Percentiles rank a stretch among this genome's conserved stretches.
Conservation (phyloP, 2,329 filamentous ascomycete species). For the Hypomyces rosellus region DNA sequence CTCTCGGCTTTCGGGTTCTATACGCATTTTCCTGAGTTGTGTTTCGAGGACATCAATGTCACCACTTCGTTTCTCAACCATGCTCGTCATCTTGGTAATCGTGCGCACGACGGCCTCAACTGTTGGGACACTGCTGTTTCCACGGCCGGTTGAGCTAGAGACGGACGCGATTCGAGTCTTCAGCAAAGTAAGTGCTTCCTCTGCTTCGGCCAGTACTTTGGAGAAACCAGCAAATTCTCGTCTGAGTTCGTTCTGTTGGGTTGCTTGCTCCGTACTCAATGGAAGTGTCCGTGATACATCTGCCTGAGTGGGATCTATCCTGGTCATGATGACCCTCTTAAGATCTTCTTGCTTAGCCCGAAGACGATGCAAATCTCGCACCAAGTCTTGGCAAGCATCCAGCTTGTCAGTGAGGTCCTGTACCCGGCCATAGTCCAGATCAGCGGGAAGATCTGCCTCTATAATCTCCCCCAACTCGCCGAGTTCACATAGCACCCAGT, state of each 20-base stretch:
- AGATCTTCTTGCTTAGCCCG: constrained; percentile 72
- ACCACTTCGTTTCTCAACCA: constrained; percentile 85
- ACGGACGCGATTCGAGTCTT: constrained; percentile 67
- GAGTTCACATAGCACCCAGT: constrained; percentile 73
- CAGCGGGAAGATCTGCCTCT: constrained; percentile 54
- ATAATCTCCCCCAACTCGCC: constrained; percentile 60
- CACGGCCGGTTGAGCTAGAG: constrained; percentile 42
- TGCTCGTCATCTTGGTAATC: constrained; percentile 83
- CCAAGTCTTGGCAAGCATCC: constrained; percentile 58
- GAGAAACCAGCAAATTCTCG: constrained; percentile 69
- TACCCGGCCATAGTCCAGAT: constrained; percentile 62
- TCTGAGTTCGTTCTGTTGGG: constrained; percentile 78
- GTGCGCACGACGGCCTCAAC: constrained; percentile 90
- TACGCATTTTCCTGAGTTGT: constrained; percentile 68
- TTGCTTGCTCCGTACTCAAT: constrained; percentile 75
- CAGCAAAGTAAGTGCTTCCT: constrained; percentile 73
- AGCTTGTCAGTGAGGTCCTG: constrained; percentile 64
- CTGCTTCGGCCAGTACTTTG: constrained; percentile 67
- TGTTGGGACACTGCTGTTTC: constrained; percentile 58
- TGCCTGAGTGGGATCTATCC: constrained; percentile 59
- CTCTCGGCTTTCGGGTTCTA: constrained; percentile 41
- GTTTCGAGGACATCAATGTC: constrained; percentile 87
- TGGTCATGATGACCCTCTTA: constrained; percentile 64
- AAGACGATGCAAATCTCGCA: constrained; percentile 64
- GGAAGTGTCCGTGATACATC: constrained; percentile 64